Evolutionary conservation across 495 filamentous ascomycete species (phyloP).

Genomic region (Daldinia vernicosa): DNA sequence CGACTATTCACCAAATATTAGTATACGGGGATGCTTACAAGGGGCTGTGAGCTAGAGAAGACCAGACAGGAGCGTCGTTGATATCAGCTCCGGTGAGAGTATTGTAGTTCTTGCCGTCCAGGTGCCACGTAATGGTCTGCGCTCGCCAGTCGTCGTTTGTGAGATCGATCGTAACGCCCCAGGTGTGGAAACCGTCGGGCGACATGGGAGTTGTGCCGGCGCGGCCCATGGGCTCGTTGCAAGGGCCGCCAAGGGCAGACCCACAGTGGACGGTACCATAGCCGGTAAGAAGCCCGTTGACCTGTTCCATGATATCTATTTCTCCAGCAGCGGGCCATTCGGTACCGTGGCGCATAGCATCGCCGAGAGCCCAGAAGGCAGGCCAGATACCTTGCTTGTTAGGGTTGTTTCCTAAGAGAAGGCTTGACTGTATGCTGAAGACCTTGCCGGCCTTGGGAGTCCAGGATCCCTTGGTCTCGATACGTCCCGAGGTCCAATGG

Average conservation of each 20-base stretch:
- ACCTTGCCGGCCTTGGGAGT: conserved; percentile 53
- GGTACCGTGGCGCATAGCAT: conserved; percentile 58
- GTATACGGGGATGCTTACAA: conserved; percentile 35
- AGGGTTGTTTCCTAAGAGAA: conserved; percentile 54
- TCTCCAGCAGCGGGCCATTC: conserved; percentile 61
- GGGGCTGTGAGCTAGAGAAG: conserved; percentile 55
- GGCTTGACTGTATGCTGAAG: conserved; percentile 51
- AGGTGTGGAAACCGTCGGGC: conserved; percentile 56
- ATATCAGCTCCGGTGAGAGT: conserved; percentile 53
- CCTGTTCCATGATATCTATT: conserved; percentile 63
- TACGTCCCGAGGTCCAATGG: conserved; percentile 60
- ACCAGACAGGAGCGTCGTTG: conserved; percentile 55
- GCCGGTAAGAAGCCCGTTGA: conserved; percentile 55
- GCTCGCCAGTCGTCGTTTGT: conserved; percentile 51
- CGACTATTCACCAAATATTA: neutral
- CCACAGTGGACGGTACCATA: conserved; percentile 63
- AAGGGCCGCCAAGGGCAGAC: conserved; percentile 49
- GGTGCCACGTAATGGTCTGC: conserved; percentile 57
- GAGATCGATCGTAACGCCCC: conserved; percentile 56
- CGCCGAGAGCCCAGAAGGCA: conserved; percentile 63
- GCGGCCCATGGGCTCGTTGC: conserved; percentile 57
- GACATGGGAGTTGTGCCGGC: conserved; percentile 42
- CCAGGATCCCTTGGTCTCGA: conserved; percentile 56
- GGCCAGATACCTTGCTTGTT: conserved; percentile 63
- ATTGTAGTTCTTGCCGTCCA: conserved; percentile 54